Percentiles rank a stretch among this genome's conserved stretches.
These are phyloP conservation scores for Paramecium sexaurelia DNA, from an alignment of 73 alveolate genomes.

Conservation along the genomic window DNA sequence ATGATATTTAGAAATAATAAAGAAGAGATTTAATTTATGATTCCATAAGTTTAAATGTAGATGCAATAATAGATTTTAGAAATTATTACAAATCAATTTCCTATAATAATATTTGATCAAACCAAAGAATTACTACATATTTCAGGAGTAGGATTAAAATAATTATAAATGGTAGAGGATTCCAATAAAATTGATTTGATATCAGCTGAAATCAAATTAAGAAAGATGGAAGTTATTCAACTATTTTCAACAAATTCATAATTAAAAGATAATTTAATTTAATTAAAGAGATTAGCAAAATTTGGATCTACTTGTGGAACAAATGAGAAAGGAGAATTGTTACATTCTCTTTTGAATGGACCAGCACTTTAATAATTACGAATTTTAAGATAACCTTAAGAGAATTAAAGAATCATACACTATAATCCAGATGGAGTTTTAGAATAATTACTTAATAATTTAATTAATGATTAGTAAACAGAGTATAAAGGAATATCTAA, in stretches of 20 bases:
- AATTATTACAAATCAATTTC: neutral
- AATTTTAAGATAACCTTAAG: neutral
- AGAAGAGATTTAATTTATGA: neutral
- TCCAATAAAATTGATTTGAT: neutral
- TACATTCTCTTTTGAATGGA: slow-evolving; percentile 46
- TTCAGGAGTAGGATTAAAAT: neutral
- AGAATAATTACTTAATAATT: neutral
- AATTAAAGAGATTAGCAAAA: neutral
- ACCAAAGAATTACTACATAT: slow-evolving; percentile 22
- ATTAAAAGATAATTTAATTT: neutral
- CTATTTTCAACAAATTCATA: neutral
- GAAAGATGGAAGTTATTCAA: slow-evolving; percentile 22
- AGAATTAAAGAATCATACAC: neutral
- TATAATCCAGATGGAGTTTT: neutral
- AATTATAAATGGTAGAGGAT: neutral
- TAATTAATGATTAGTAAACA: neutral
- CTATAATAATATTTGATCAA: neutral
- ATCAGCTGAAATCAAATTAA: neutral
- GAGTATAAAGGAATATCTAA: neutral
- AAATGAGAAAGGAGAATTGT: slow-evolving; percentile 43
- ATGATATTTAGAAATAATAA: neutral
- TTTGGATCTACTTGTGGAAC: slow-evolving; percentile 58
- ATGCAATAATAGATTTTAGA: neutral
- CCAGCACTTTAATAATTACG: slow-evolving; percentile 34
- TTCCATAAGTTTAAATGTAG: neutral